Evolutionary conservation across 2,329 filamentous ascomycete genomes (phyloP), one percentile per base, ranked within the genome.

Genomic region (Pseudogymnoascus sp.): DNA sequence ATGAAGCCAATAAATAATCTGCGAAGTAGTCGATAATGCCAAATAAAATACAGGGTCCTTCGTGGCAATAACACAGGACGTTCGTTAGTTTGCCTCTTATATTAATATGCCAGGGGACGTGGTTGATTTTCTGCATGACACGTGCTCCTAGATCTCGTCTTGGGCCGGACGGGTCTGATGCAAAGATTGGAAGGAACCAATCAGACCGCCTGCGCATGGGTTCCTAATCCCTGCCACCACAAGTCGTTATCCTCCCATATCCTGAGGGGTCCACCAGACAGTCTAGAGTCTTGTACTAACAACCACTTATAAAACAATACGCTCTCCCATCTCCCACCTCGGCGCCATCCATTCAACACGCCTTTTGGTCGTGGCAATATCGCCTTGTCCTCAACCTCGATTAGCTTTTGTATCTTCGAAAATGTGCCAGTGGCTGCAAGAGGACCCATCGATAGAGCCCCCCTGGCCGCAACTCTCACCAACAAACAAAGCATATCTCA

Each of bases 371-470:
- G 45, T 52, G 45, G 25, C 45, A 16, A 5, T 30, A 52, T 52
- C 45, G 45, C 25, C 25, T 52, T 52, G 28, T n/a, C 49, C 28
- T 19, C 49, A 55, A 33, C 49, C 25, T 55, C 49, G 49, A 55
- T 30, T 55, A 33, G 49, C 28, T 19, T 55, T 55, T 30, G 28
- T 55, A 33, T 33, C 49, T 33, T 33, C 28, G 58, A 60, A 36
- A 41, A 60, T 60, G 58, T 38, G 58, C 58, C 58, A 36, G 58
- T 60, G 33, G 58, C 16, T 41, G 16, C 58, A 36, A 60, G 23
- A 19, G 33, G 58, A 60, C 33, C 33, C 58, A 60, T 60, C 58
- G 33, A 41, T 60, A 36, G 58, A 60, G 58, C 58, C 58, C n/a
- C 58, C 58, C 58, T 60, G 58, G 58, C 58, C 58, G 19, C 33